Evolutionary conservation across 345 rosid species (phyloP).

Genomic region (Conringia planisiliqua): DNA sequence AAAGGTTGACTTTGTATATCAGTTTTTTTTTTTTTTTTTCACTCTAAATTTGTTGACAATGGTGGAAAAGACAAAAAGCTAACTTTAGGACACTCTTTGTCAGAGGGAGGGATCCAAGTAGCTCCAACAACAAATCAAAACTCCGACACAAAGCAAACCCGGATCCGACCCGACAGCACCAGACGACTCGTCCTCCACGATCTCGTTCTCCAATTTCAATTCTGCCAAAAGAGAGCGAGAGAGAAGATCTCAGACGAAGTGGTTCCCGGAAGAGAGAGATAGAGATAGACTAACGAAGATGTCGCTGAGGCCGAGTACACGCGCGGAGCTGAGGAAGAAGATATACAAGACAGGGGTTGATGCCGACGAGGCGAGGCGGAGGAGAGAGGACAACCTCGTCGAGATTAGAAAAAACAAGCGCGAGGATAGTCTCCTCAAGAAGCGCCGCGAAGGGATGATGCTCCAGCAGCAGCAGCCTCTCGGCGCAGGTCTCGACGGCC

Average conservation of each 20-base stretch:
- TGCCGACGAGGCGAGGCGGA: conserved; percentile 70
- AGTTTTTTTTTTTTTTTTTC: too few species aligned
- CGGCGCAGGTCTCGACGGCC: conserved; percentile 35
- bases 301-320: conserved; percentile 62
- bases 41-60: not conserved
- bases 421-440: conserved; percentile 69
- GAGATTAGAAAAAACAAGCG: conserved; percentile 78
- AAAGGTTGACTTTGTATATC: not conserved
- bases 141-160: not conserved
- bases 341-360: conserved; percentile 69
- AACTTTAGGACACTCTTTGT: not conserved
- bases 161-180: conserved; percentile 26
- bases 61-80: not conserved
- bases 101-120: conserved; percentile 6
- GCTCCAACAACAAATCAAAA: conserved; percentile 2
- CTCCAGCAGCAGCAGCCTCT: conserved; percentile 48
- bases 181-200: conserved; percentile 35
- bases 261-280: not conserved
- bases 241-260: conserved; percentile 31
- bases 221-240: conserved; percentile 14
- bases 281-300: conserved; percentile 27
- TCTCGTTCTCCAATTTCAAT: conserved; percentile 25
- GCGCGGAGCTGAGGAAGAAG: conserved; percentile 68
- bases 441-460: conserved; percentile 63
- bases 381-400: conserved; percentile 75